phyloP scores from a whole-genome alignment of 2,329 filamentous ascomycete genomes.

The Tolypocladium guangdongense region DNA sequence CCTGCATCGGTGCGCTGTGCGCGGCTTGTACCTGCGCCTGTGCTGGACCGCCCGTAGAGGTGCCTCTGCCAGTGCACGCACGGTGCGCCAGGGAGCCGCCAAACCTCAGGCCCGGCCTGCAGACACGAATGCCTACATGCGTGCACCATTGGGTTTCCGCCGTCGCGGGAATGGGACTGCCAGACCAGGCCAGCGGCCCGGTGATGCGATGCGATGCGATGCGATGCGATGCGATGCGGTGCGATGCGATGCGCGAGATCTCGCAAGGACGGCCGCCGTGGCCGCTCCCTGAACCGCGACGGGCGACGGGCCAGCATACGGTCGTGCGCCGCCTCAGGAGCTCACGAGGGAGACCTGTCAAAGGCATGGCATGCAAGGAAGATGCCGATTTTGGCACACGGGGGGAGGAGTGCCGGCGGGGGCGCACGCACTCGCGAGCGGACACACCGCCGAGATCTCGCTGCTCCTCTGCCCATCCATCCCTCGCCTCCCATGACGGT shows the following conservation, averaged over 20 bases:
- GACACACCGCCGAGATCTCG: background rate
- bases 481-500: background rate
- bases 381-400: background rate
- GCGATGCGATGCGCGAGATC: background rate
- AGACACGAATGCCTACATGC: background rate
- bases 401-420: background rate
- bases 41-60: background rate
- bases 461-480: background rate
- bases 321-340: background rate
- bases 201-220: background rate
- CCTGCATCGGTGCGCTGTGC: background rate
- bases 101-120: background rate
- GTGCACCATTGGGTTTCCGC: background rate
- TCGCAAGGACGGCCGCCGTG: background rate
- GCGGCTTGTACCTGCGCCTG: background rate
- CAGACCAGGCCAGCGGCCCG: background rate
- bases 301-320: background rate
- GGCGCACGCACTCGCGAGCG: background rate
- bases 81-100: background rate
- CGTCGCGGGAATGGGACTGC: background rate
- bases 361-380: background rate
- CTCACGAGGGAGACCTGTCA: background rate
- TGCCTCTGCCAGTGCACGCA: background rate
- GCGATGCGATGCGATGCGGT: background rate
- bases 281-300: background rate